Percentiles rank a stretch among this genome's conserved stretches.
These are phyloP conservation scores for Thermothielavioides terrestris DNA, from an alignment of 495 filamentous ascomycete species.

Conservation along the genomic window DNA sequence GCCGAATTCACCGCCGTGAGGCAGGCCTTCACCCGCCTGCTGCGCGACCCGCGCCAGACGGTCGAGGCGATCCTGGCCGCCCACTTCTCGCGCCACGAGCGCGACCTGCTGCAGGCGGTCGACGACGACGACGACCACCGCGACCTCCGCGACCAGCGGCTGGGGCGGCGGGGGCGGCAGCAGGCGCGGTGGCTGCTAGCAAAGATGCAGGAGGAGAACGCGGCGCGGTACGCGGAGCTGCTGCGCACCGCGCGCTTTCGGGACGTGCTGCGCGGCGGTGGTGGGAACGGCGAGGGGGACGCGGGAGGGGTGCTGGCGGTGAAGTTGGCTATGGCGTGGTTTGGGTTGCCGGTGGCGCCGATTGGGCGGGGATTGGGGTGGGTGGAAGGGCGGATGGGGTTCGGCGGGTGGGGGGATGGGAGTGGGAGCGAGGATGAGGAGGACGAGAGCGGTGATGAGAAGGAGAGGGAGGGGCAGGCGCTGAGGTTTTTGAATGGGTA, in stretches of 20 bases:
- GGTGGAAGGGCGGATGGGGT: neutral
- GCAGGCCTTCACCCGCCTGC: neutral
- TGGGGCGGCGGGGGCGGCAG: neutral
- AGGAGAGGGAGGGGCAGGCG: slow-evolving; percentile 1
- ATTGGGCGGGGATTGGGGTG: slow-evolving; percentile 1
- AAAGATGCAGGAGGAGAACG: slow-evolving; percentile 15
- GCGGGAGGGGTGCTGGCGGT: slow-evolving; percentile 9
- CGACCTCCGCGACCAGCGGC: neutral
- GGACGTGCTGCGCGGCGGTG: neutral
- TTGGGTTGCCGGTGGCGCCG: slow-evolving; percentile 24
- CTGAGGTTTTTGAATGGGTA: slow-evolving; percentile 13
- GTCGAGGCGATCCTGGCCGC: slow-evolving; percentile 9
- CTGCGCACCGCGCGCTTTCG: slow-evolving; percentile 1
- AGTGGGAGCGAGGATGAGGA: slow-evolving; percentile 2
- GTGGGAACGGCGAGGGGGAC: neutral
- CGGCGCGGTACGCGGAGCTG: slow-evolving; percentile 11
- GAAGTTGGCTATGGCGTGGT: slow-evolving; percentile 22
- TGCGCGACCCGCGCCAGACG: slow-evolving; percentile 5
- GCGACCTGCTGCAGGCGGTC: slow-evolving; percentile 14
- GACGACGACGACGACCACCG: neutral
- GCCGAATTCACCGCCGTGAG: slow-evolving; percentile 6
- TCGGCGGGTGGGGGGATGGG: neutral
- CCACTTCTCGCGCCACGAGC: slow-evolving; percentile 12
- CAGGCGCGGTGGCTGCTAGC: slow-evolving; percentile 1
- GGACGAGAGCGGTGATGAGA: neutral